These are phyloP conservation scores for Podaxis sp. DNA, from an alignment of 768 basidiomycete species.

Conservation along the genomic window DNA sequence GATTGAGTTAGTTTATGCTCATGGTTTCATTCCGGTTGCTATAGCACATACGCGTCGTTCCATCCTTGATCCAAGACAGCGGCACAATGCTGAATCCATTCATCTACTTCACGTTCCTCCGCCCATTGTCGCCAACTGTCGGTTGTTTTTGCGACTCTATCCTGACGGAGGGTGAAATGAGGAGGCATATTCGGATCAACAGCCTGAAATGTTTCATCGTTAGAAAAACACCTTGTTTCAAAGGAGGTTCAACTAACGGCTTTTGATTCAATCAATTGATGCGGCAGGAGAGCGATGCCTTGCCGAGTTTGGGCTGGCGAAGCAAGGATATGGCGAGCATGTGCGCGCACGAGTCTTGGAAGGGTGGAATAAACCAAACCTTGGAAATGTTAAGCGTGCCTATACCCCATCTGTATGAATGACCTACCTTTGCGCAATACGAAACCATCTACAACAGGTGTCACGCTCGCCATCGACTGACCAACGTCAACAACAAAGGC, in stretches of 20 bases:
- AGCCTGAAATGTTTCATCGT: slow-evolving; percentile 41
- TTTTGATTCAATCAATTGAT: slow-evolving; percentile 89
- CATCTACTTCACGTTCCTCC: slow-evolving; percentile 81
- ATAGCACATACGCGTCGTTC: slow-evolving; percentile 74
- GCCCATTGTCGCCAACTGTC: slow-evolving; percentile 81
- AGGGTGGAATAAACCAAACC: slow-evolving; percentile 77
- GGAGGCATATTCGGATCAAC: slow-evolving; percentile 70
- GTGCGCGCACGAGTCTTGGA: slow-evolving; percentile 77
- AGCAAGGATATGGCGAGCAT: slow-evolving; percentile 67
- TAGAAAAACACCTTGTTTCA: not conserved
- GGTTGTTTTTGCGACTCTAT: slow-evolving; percentile 70
- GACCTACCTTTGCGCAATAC: slow-evolving; percentile 86
- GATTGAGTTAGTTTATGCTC: not conserved
- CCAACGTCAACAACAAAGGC: slow-evolving; percentile 95
- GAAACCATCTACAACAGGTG: slow-evolving; percentile 96
- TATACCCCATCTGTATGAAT: not conserved
- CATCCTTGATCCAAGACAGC: slow-evolving; percentile 85
- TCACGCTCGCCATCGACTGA: slow-evolving; percentile 84
- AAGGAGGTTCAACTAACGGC: slow-evolving; percentile 35
- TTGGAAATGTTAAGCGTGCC: slow-evolving; percentile 26
- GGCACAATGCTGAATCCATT: slow-evolving; percentile 88
- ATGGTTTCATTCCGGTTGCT: not conserved
- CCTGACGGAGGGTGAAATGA: slow-evolving; percentile 69
- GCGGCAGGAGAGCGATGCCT: slow-evolving; percentile 71
- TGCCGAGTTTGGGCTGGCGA: slow-evolving; percentile 46